Evolutionary conservation across 1,139 yeast species (phyloP), one percentile per base, ranked within the genome.

Genomic region (Hyphopichia pseudoburtonii): DNA sequence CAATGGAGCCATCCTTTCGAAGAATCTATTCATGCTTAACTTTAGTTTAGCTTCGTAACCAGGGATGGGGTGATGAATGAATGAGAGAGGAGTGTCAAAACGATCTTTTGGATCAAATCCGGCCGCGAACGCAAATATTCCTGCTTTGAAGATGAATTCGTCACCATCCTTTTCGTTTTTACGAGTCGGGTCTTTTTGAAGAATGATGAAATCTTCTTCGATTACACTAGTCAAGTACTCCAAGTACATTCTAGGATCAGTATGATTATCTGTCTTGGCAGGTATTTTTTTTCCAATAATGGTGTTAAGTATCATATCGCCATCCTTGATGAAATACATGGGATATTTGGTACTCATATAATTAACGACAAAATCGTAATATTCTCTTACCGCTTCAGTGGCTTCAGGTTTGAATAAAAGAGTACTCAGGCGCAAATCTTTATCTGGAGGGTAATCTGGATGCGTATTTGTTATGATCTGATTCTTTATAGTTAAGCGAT

Each of bases 111-210:
- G 92, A 46, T 81, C 75, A 55, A 86, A 86, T 0, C 92, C 94
- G 3, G 86, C 82, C 0, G 94, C 89, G 61, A 82, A 84, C 3
- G 80, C 80, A 52, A 82, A 76, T 0, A 78, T 64, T 0, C 86
- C 87, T 1, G 78, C 85, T 43, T 83, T 73, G 51, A 82, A 69
- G 40, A 70, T 70, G 55, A 82, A 84, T 56, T 84, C 86, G 9
- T 69, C 66, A 1, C 73, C 72, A 30, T 71, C 73, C 11, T 66
- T 70, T 28, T 62, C 67, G 11, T 62, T 51, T 9, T 57, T 60
- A 26, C 59, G 50, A 1, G 48, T 32, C 2, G 70, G 69, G 49
- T 82, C 84, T 40, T 73, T 76, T 42, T 76, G 54, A 44, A 85
- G 51, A 7, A 85, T 60, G 37, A 84, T 62, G 45, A 82, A 73